Percentiles rank a stretch among this genome's conserved stretches.
Conservation (phyloP, 2,329 filamentous ascomycete species). For the Gremmenia infestans region DNA sequence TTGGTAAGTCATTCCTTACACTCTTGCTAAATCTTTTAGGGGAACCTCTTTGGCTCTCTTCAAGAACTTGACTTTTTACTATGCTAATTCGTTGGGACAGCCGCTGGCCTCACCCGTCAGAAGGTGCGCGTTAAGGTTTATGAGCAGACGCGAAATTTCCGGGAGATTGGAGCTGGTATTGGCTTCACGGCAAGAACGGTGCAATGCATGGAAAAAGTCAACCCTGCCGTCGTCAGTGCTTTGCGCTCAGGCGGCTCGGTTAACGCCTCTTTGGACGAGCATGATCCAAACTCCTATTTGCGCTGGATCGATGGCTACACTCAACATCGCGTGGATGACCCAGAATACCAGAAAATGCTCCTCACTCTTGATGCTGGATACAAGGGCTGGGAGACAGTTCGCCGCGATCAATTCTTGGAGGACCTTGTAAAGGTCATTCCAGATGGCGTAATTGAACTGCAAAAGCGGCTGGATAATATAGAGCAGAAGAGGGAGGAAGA, state of each 20-base stretch:
- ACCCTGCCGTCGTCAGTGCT: conserved; percentile 38
- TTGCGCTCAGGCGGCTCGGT: conserved; percentile 33
- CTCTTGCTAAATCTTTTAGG: too few relatives aligned
- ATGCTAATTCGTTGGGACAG: too few relatives aligned
- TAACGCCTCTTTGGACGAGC: conserved; percentile 18
- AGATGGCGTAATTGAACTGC: conserved; percentile 22
- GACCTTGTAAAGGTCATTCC: conserved; percentile 35
- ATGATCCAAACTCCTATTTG: conserved; percentile 13
- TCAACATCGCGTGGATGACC: background rate
- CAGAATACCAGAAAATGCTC: conserved; percentile 13
- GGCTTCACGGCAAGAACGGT: conserved; percentile 49
- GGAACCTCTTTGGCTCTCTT: too few relatives aligned
- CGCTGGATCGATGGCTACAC: conserved; percentile 8
- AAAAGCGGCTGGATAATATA: conserved; percentile 27
- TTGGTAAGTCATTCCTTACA: conserved; percentile 29
- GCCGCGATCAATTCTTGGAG: conserved; percentile 34
- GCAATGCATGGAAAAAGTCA: conserved; percentile 48
- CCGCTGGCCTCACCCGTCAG: conserved; percentile 43
- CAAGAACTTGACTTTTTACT: too few relatives aligned
- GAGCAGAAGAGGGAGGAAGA: conserved; percentile 18
- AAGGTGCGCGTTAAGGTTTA: conserved; percentile 44
- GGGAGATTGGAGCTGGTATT: conserved; percentile 54
- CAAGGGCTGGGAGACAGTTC: conserved; percentile 2
- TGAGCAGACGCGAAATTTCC: conserved; percentile 48
- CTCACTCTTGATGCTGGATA: conserved; percentile 1